Conservation (phyloP, 257 asterid genomes). For the Henckelia pumila region DNA sequence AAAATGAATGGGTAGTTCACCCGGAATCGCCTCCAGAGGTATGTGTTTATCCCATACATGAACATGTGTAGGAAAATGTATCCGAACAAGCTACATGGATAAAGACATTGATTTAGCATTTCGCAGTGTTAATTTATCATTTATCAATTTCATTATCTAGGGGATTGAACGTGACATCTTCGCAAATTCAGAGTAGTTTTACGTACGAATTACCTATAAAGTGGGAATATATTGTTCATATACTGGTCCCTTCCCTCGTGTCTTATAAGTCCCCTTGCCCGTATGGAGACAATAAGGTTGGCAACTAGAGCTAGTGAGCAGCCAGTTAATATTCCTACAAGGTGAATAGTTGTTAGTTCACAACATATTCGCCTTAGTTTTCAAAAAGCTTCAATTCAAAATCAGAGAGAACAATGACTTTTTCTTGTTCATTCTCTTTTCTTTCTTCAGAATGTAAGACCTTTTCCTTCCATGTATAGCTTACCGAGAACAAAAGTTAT, state of each 20-base stretch:
- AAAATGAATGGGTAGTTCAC: conserved; percentile 83
- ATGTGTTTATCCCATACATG: conserved; percentile 56
- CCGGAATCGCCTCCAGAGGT: conserved; percentile 69
- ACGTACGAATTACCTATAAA: conserved; percentile 50
- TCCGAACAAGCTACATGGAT: conserved; percentile 31
- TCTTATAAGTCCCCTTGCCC: conserved; percentile 47
- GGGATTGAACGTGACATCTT: neutral
- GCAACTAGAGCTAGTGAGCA: conserved; percentile 66
- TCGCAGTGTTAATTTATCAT: too few species aligned
- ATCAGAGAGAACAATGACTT: neutral
- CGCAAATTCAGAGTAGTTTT: too few species aligned
- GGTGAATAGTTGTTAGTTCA: too few species aligned
- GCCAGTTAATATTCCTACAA: conserved; percentile 65
- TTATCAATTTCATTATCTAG: too few species aligned
- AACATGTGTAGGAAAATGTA: conserved; percentile 61
- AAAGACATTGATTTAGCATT: neutral
- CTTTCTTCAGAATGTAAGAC: neutral
- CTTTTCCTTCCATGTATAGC: conserved; percentile 7
- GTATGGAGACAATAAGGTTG: conserved; percentile 42
- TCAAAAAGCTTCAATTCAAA: too few species aligned
- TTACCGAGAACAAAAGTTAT: conserved; percentile 71
- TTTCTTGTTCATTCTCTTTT: too few species aligned
- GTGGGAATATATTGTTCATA: conserved; percentile 77
- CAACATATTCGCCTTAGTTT: too few species aligned
- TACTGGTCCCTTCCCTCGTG: conserved; percentile 40